These are phyloP conservation scores for Emergomyces pasteurianus DNA, from an alignment of 2,329 filamentous ascomycete species.

Conservation along the genomic window DNA sequence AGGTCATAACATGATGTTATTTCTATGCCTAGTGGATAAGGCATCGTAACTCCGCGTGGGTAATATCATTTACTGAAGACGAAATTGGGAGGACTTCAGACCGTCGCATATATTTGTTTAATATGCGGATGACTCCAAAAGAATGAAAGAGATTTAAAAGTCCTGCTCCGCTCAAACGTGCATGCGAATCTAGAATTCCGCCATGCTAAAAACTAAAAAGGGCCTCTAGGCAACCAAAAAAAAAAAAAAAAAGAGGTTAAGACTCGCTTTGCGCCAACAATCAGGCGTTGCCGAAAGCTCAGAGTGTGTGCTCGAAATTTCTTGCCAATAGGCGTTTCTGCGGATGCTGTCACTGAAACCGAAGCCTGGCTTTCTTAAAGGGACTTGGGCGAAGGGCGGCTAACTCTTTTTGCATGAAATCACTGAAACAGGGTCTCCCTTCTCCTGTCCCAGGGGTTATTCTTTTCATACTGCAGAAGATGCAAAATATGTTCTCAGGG, in stretches of 20 bases:
- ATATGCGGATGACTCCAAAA: not conserved
- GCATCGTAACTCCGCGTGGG: not conserved
- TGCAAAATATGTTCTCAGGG: not conserved
- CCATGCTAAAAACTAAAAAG: not conserved
- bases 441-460: not conserved
- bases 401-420: not conserved
- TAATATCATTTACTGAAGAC: not conserved
- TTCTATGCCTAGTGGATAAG: not conserved
- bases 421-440: not conserved
- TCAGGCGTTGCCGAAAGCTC: not conserved
- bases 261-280: not conserved
- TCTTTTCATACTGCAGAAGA: not conserved
- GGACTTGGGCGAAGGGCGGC: not conserved
- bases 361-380: not conserved
- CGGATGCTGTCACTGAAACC: not conserved
- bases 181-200: not conserved
- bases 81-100: not conserved
- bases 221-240: not conserved
- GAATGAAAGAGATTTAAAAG: not conserved
- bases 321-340: not conserved
- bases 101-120: too few relatives aligned
- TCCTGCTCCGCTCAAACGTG: not conserved
- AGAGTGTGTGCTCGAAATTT: not conserved
- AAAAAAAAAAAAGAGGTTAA: too few relatives aligned
- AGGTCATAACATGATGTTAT: not conserved